Base-by-base conservation (phyloP, 2,329 filamentous ascomycete species). In the Microsporum audouinii region DNA sequence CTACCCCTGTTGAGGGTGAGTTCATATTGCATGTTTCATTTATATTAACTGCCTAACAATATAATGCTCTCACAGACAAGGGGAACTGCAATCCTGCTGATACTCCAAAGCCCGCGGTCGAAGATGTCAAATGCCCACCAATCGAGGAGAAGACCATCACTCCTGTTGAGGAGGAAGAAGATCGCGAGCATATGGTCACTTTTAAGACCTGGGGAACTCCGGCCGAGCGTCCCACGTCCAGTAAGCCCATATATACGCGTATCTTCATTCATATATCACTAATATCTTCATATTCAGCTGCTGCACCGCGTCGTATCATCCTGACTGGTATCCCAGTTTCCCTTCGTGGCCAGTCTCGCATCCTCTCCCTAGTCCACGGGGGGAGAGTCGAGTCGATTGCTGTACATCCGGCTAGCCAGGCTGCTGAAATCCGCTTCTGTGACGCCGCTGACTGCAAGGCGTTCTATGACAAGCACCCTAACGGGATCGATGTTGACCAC, bases 351-450 rank as follows among this genome's bases (percentile, higher is more conserved):
- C 65, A 70, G 5, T 66, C 68, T 34, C 71, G 74, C 51, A 65
- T 76, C 8, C 65, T 76, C 14, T 71, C 71, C 1, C 64, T 77
- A 5, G 65, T 77, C 6, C 70, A 74, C 49, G 75, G 74, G 12
- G 76, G 75, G 7, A 61, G 66, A 8, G 63, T 77, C 17, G 75
- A 77, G 62, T 63, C 63, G 29, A 67, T 75, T 39, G 39, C 63
- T 4, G 67, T 66, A 3, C 5, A 39, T 23, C 61, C 47, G 5
- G 59, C 58, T 33, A 59, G 14, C 57, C 60, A 17, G 67, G 67
- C 41, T 39, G 72, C 75, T 2, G 66, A 69, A 14, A 66, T 77
- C 4, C 67, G 71, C 6, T 77, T 77, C 65, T 69, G 70, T 31
- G 66, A 72, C 4, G 67, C 67, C 7, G 68, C 66, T 10, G 70